phyloP scores from a whole-genome alignment of 805 yeast species.

The Brettanomyces bruxellensis region DNA sequence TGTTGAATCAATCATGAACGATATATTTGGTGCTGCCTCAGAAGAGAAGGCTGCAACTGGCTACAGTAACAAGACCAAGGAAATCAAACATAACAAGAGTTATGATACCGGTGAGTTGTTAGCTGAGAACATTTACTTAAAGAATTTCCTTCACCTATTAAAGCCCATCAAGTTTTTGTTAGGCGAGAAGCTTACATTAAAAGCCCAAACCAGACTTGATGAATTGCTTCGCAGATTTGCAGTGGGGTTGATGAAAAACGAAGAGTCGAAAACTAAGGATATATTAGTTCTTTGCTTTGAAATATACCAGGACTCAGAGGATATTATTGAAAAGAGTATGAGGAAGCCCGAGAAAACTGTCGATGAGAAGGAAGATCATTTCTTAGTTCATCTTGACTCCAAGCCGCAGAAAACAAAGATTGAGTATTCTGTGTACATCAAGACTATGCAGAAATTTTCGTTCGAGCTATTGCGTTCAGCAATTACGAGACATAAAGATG shows the following conservation, averaged over 20 bases:
- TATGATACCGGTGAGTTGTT: constrained; percentile 79
- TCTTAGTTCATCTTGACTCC: constrained; percentile 63
- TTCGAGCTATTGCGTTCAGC: constrained; percentile 70
- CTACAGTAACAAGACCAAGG: constrained; percentile 76
- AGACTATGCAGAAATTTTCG: constrained; percentile 64
- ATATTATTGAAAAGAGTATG: constrained; percentile 13
- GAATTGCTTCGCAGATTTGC: constrained; percentile 72
- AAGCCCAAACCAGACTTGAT: constrained; percentile 64
- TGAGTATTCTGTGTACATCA: constrained; percentile 47
- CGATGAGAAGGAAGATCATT: constrained; percentile 40
- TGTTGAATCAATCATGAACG: constrained; percentile 79
- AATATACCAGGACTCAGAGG: constrained; percentile 47
- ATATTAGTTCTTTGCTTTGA: constrained; percentile 68
- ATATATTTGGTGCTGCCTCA: constrained; percentile 84
- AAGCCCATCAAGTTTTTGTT: constrained; percentile 61
- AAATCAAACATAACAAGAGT: constrained; percentile 83
- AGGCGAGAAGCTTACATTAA: constrained; percentile 54
- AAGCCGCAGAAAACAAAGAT: constrained; percentile 43
- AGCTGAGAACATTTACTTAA: constrained; percentile 52
- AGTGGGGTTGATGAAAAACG: constrained; percentile 69
- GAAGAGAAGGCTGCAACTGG: constrained; percentile 94
- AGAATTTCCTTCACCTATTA: constrained; percentile 47
- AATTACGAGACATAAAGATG: constrained; percentile 47
- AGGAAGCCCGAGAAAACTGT: constrained; percentile 10
- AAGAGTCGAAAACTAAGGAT: constrained; percentile 44